Conservation (phyloP, 441 rosid genomes). For the Codiaeum variegatum region DNA sequence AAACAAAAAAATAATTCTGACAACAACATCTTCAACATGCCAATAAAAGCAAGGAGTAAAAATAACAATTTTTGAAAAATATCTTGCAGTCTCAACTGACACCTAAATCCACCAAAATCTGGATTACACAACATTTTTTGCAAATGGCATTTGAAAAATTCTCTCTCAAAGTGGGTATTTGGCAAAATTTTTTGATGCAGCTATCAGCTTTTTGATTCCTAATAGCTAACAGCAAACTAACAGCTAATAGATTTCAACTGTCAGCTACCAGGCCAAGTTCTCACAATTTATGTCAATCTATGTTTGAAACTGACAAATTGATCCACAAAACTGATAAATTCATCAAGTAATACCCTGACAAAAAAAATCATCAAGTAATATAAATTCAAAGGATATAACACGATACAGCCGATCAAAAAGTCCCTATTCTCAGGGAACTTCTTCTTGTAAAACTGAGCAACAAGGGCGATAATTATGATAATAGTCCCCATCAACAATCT, state of each 20-base stretch:
- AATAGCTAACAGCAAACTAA: no score
- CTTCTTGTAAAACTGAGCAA: slow-evolving; percentile 96
- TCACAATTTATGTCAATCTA: background rate
- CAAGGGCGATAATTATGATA: slow-evolving; percentile 64
- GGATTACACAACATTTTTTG: background rate
- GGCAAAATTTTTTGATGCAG: no score
- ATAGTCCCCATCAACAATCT: slow-evolving; percentile 63
- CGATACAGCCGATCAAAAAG: slow-evolving; percentile 80
- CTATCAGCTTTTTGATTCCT: no score
- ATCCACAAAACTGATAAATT: background rate
- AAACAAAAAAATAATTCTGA: slow-evolving; percentile 7
- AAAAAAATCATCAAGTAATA: background rate
- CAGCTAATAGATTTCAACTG: no score
- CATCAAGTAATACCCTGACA: background rate
- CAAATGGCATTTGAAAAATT: no score
- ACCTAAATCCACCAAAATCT: background rate
- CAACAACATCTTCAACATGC: background rate
- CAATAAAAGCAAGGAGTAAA: background rate
- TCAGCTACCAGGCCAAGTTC: background rate
- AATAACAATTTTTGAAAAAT: background rate
- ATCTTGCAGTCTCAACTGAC: background rate
- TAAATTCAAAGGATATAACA: slow-evolving; percentile 63
- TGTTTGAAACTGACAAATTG: background rate
- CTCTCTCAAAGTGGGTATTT: no score
- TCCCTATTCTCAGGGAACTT: slow-evolving; percentile 88